These are phyloP conservation scores for Aspergillus pseudotamarii DNA, from an alignment of 2,329 filamentous ascomycete genomes.

Conservation along the genomic window DNA sequence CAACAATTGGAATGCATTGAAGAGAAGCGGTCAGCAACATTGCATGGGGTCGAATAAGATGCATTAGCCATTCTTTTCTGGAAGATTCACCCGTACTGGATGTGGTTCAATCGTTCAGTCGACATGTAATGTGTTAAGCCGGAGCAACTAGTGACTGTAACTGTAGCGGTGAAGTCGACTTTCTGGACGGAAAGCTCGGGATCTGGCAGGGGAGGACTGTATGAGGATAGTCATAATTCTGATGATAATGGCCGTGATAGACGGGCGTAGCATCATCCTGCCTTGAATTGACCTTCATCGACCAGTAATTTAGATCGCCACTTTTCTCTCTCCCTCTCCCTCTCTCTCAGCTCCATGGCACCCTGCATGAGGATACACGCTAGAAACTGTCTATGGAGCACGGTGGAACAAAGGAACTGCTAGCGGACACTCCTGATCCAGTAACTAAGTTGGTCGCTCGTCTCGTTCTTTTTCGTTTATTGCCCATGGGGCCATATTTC, in stretches of 20 bases:
- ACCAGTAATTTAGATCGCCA: conserved; percentile 3
- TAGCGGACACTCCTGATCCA: conserved; percentile 1
- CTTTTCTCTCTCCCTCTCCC: background rate
- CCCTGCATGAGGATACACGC: conserved; percentile 1
- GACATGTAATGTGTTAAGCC: background rate
- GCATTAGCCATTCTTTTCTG: conserved; percentile 10
- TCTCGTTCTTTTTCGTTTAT: background rate
- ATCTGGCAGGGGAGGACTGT: background rate
- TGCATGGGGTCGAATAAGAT: conserved; percentile 7
- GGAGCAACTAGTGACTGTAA: background rate
- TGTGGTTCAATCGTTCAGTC: background rate
- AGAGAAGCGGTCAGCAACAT: conserved; percentile 14
- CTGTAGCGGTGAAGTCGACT: conserved; percentile 1
- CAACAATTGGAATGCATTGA: conserved; percentile 8
- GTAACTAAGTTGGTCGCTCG: background rate
- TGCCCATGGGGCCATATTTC: background rate
- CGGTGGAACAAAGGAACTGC: conserved; percentile 1
- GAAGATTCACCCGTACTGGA: conserved; percentile 11
- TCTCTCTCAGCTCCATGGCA: background rate
- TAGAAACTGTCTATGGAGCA: conserved; percentile 4
- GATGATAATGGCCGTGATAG: background rate
- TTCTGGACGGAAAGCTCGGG: background rate
- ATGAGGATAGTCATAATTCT: background rate
- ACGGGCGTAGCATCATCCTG: conserved; percentile 1
- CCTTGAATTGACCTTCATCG: background rate